Evolutionary conservation across 2,329 filamentous ascomycete species (phyloP).

Genomic region (Arthrobotrys entomopaga): DNA sequence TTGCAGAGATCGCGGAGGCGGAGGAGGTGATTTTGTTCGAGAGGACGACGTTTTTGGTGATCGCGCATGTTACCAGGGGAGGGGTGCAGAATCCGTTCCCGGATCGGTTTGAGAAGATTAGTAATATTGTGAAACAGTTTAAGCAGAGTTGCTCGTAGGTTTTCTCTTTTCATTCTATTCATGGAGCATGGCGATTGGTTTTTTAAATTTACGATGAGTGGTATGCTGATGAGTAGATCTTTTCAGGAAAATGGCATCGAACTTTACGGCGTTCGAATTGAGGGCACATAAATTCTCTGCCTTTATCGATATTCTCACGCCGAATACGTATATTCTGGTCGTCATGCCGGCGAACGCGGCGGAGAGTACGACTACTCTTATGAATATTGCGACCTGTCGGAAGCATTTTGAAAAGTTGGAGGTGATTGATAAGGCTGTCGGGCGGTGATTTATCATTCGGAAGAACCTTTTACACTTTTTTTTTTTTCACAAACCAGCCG

Average conservation of each 20-base stretch:
- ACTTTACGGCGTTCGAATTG: conserved; percentile 59
- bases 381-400: conserved; percentile 62
- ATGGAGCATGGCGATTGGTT: too few relatives aligned
- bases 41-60: conserved; percentile 92
- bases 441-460: conserved; percentile 15
- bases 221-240: conserved; percentile 56
- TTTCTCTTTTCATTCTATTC: conserved; percentile 2
- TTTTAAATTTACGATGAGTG: too few relatives aligned
- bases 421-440: conserved; percentile 56
- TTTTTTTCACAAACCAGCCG: too few relatives aligned
- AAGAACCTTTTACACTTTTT: too few relatives aligned
- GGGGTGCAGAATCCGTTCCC: conserved; percentile 86
- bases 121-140: conserved; percentile 98
- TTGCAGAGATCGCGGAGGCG: conserved; percentile 87
- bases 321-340: conserved; percentile 95
- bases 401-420: conserved; percentile 60
- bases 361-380: conserved; percentile 59
- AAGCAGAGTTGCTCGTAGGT: conserved; percentile 76
- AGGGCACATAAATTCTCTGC: conserved; percentile 77
- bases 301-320: conserved; percentile 94
- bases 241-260: conserved; percentile 63
- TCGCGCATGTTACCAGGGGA: conserved; percentile 86
- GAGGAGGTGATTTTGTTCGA: conserved; percentile 96
- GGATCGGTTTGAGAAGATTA: conserved; percentile 93
- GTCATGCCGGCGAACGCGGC: conserved; percentile 82